Evolutionary conservation across 306 rosid species (phyloP).

Genomic region (Lagenaria siceraria): DNA sequence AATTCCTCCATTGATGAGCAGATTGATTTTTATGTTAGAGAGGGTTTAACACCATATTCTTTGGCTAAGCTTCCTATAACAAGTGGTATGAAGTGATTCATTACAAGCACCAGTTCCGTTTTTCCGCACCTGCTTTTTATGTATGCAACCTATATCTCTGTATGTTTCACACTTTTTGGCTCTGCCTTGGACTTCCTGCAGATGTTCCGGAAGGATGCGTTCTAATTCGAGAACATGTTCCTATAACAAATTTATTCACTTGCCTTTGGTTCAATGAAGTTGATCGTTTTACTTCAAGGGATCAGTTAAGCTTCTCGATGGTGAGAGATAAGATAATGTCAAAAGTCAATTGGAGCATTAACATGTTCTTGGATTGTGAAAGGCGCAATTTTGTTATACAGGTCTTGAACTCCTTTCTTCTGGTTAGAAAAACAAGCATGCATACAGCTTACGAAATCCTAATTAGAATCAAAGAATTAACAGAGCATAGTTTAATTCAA

Average conservation of each 20-base stretch:
- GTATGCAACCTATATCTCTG: neutral
- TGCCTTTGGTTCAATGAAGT: constrained; percentile 99
- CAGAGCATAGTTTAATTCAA: neutral
- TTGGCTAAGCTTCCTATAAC: constrained; percentile 79
- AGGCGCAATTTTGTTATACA: constrained; percentile 90
- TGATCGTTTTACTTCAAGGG: constrained; percentile 91
- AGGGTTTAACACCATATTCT: constrained; percentile 78
- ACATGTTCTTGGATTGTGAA: constrained; percentile 90
- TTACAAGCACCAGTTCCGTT: neutral
- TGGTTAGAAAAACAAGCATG: neutral
- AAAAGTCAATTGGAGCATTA: constrained; percentile 59
- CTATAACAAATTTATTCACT: constrained; percentile 83
- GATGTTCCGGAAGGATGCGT: constrained; percentile 99
- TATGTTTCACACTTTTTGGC: neutral
- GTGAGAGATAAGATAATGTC: constrained; percentile 81
- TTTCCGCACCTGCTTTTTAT: neutral
- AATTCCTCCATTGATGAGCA: constrained; percentile 78
- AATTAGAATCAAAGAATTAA: neutral
- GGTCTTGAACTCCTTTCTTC: constrained; percentile 30
- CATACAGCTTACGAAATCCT: neutral
- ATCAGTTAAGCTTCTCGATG: constrained; percentile 87
- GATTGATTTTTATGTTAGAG: constrained; percentile 60
- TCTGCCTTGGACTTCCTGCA: constrained; percentile 21
- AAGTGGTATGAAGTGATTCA: constrained; percentile 49
- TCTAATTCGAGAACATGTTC: constrained; percentile 78